Conservation (phyloP, 139 green algal genomes). For the Coelastrella sp. region DNA sequence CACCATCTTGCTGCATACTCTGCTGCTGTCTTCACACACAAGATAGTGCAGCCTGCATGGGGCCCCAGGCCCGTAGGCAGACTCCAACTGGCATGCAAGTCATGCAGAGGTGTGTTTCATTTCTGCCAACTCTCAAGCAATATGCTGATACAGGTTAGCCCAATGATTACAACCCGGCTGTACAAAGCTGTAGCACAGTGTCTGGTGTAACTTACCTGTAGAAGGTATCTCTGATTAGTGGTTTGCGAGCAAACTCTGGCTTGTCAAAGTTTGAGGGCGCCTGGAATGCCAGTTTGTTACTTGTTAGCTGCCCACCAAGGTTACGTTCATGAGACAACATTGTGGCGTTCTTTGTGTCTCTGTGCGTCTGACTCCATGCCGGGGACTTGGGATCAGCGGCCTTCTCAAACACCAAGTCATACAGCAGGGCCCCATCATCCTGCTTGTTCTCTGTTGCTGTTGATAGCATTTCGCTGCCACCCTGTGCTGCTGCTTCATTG, state of each 20-base stretch:
- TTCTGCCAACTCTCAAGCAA: no score
- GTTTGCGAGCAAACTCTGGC: constrained; percentile 80
- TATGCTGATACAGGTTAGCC: no score
- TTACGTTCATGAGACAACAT: constrained; percentile 71
- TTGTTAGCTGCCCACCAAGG: constrained; percentile 58
- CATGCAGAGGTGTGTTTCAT: no score
- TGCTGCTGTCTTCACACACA: neutral
- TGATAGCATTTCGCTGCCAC: neutral
- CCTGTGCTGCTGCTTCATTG: constrained; percentile 34
- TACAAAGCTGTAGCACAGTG: neutral
- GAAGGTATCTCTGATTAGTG: constrained; percentile 65
- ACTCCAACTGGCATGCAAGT: no score
- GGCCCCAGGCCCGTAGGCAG: no score
- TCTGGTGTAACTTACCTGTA: neutral
- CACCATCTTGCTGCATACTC: neutral
- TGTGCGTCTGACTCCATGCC: constrained; percentile 69
- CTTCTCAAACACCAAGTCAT: constrained; percentile 87
- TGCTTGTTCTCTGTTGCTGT: neutral
- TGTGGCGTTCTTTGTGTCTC: constrained; percentile 85
- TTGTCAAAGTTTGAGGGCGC: constrained; percentile 73
- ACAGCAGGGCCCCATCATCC: constrained; percentile 65
- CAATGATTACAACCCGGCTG: no score
- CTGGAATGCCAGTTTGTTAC: constrained; percentile 57
- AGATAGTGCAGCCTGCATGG: no score
- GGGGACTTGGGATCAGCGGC: constrained; percentile 58